Base-by-base conservation (phyloP, 164 flowering plant genomes). In the Buxus sempervirens region DNA sequence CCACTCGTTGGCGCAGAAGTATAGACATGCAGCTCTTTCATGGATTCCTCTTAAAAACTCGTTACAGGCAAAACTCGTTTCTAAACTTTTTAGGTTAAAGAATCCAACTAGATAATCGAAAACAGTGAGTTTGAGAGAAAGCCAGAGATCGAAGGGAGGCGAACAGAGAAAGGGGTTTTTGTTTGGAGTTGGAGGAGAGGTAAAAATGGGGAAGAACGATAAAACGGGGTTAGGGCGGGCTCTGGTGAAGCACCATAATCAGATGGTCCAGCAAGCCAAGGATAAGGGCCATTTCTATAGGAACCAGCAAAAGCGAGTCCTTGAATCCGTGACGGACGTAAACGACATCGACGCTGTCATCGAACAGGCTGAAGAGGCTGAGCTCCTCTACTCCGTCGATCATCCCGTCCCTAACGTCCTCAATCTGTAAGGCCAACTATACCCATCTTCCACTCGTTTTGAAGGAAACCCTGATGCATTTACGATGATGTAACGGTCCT, bases 241-340 rank as follows among this genome's bases (percentile, higher is more conserved):
- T 15, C 80, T 95, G 71, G 97, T 95, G 82, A 95, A 80, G 89
- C 93, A 95, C 63, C 96, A 92, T 66, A 90, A 90, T 73, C 92
- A 90, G 48, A 85, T 90, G 94, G 70, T 87, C 9, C 90, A 79
- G 65, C 86, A 86, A 67, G 66, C 96, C 64, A 90, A 89, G 55
- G 98, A 92, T 66, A 95, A 90, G 65, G 97, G 94, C 42, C 74
- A 58, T 8, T 67, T 63, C 55, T 88, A 87, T 82, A 71, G 64
- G 51, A 79, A 70, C 64, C 88, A 78, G 73, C 76, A 85, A 19
- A 86, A 86, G 81, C 86, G 85, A 64, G 86, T 86, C 36, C 85
- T 96, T 18, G 90, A 90, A 73, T 96, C 99, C 5, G 81, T 90
- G 58, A 96, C 99, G 9, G 96, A 96, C 7, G 84, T 92, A 58